Conservation (phyloP, 2,329 filamentous ascomycete species). For the Aureobasidium subglaciale region DNA sequence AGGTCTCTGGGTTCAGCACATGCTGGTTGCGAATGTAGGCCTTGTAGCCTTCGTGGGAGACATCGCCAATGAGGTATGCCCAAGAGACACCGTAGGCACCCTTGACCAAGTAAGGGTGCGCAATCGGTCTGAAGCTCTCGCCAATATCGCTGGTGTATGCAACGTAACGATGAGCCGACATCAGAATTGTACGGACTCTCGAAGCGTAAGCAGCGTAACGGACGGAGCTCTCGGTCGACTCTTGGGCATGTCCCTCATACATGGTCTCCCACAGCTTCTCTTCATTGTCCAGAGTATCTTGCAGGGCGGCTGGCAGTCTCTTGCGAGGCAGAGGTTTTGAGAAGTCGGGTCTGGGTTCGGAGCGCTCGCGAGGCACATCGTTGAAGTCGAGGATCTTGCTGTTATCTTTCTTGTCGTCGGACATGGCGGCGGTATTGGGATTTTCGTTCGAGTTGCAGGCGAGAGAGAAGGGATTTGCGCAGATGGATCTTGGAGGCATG, state of each 20-base stretch:
- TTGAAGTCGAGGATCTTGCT: constrained; percentile 19
- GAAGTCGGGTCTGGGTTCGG: constrained; percentile 40
- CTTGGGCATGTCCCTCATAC: constrained; percentile 65
- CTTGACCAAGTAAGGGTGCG: constrained; percentile 74
- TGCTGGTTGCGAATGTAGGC: constrained; percentile 82
- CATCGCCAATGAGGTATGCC: constrained; percentile 86
- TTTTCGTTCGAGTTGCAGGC: neutral
- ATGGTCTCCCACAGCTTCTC: constrained; percentile 71
- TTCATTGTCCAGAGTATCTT: constrained; percentile 52
- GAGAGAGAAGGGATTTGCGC: constrained; percentile 5
- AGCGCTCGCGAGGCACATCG: constrained; percentile 36
- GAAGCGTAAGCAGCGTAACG: constrained; percentile 91
- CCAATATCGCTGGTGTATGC: constrained; percentile 94
- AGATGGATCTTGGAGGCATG: constrained; percentile 13
- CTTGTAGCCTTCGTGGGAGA: constrained; percentile 90
- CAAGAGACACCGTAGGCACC: constrained; percentile 86
- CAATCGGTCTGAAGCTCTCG: constrained; percentile 89
- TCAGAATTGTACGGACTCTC: constrained; percentile 58
- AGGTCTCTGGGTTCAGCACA: constrained; percentile 57
- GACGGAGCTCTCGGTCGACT: constrained; percentile 76
- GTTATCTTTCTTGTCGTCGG: constrained; percentile 17
- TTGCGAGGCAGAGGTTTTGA: constrained; percentile 42
- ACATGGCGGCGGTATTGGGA: neutral
- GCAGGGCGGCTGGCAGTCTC: constrained; percentile 48
- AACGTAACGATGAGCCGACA: constrained; percentile 89